Conservation (phyloP, 768 basidiomycete species). For the Coprinopsis marcescibilis region DNA sequence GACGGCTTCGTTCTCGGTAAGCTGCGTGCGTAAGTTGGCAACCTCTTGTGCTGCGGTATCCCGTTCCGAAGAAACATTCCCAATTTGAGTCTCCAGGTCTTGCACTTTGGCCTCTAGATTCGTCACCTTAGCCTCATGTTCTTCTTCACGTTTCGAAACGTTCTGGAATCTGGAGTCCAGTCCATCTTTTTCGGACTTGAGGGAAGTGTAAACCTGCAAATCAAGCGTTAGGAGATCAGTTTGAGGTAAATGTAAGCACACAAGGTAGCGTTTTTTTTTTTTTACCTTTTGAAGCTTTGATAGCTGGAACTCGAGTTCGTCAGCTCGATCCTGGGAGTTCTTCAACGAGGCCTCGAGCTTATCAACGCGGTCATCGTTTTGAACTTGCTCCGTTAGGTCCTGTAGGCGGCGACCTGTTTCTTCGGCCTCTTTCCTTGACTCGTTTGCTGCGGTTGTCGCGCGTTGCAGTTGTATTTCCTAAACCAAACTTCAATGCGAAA, state of each 20-base stretch:
- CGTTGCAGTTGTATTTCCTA: slow-evolving; percentile 76
- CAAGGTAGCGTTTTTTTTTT: too few species aligned
- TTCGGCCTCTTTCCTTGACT: slow-evolving; percentile 48
- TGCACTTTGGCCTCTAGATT: slow-evolving; percentile 37
- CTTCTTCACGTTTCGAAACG: slow-evolving; percentile 36
- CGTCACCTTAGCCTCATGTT: slow-evolving; percentile 44
- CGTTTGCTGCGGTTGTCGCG: slow-evolving; percentile 46
- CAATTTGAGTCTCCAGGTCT: slow-evolving; percentile 36
- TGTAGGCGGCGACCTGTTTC: slow-evolving; percentile 53
- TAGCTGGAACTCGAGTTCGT: slow-evolving; percentile 78
- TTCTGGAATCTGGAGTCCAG: slow-evolving; percentile 43
- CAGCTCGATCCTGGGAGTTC: slow-evolving; percentile 75
- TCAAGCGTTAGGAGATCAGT: too few species aligned
- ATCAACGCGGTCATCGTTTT: slow-evolving; percentile 78
- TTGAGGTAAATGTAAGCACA: too few species aligned
- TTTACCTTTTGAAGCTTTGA: slow-evolving; percentile 73
- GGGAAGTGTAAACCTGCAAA: slow-evolving; percentile 49
- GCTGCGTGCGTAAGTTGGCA: slow-evolving; percentile 40
- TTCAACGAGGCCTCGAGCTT: slow-evolving; percentile 65
- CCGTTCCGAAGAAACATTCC: slow-evolving; percentile 38
- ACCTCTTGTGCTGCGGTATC: slow-evolving; percentile 46
- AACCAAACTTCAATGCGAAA: slow-evolving; percentile 5
- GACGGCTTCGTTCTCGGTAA: slow-evolving; percentile 38
- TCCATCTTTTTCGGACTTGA: slow-evolving; percentile 58
- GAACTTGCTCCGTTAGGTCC: slow-evolving; percentile 77